Evolutionary conservation across 192 early-diverging fungal species (phyloP), one percentile per base, ranked within the genome.

Genomic region (Diversispora eburnea): DNA sequence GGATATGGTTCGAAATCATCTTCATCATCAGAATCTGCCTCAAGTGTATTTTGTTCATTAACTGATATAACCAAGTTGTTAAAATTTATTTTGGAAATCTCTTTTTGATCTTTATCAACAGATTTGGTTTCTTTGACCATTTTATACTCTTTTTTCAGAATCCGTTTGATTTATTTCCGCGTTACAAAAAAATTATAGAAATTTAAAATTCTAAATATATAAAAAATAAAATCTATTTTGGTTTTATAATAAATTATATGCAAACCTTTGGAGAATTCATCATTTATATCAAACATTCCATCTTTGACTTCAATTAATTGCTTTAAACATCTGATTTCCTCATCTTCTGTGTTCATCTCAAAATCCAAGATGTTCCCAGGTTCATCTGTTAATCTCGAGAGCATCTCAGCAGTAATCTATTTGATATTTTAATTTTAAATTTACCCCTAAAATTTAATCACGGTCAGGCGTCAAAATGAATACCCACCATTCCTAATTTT

Each of bases 1-100:
- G 72, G 61, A 62, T 73, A 73, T 19, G 72, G 72, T 22, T 20
- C 72, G 19, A 73, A 73, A 3, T 73, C 72, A 0, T 73, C 72
- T 20, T 62, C 59, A 64, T 62, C 59, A 64, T 71, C 69, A 71
- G 69, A 56, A 71, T 58, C 56, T 20, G 3, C 67, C 6, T 41
- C 17, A 7, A 6, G 67, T 12, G 7, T 51, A 22, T 45, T 3
- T 12, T 19, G 19, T 13, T 0, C 42, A 39, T 49, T 7, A 19
- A 48, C 47, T 25, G 3, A n/a, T 48, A 10, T 43, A 49, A 47
- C 15, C 7, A 7, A 62, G 33, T 33, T 42, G 8, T 41, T 39
- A 3, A 41, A 48, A 6, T 43, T 49, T 9, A 48, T 48, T 20
- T 25, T 17, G 10, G 17, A 22, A 33, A 33, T 33, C 17, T 64